Base-by-base conservation (phyloP, 2,329 filamentous ascomycete species). In the Colletotrichum phormii region DNA sequence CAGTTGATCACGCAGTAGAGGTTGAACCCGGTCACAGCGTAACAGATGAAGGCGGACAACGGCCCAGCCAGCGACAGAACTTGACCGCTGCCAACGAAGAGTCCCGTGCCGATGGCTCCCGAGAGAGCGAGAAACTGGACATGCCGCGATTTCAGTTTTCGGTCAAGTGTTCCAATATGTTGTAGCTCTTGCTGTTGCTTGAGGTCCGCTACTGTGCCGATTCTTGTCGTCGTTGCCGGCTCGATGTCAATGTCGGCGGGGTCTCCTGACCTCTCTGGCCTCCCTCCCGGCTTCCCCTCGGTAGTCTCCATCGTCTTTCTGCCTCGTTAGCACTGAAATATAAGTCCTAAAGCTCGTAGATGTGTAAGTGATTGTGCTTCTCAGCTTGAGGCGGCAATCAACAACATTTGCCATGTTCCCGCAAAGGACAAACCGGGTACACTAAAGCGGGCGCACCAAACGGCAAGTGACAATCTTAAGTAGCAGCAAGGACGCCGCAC, bases 1-100 rank as follows among this genome's bases (percentile, higher is more conserved):
- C 81, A 81, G 74, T 82, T 81, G 69, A 87, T 85, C 35, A 87
- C 85, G 63, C 83, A 86, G 76, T 82, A 87, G n/a, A 88, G 79
- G 60, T 86, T 85, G 74, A 85, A 82, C 0, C 85, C 86, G 3
- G 84, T 86, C 68, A 84, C 78, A 29, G 82, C 74, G 71, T 86
- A 86, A 8, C 81, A 83, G 5, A 86, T 77, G 63, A 85, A 81
- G 1, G 82, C 81, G 5, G 82, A 84, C 3, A 85, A 75, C 15
- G 84, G 84, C 0, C 84, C 84, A 0, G 83, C 83, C 1, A 85
- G 79, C 13, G 82, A 85, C 4, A 86, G 76, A 5, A 84, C 81
- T 71, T 84, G 84, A 4, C 84, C 84, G 64, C 81, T 85, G 33
- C 84, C 83, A 46, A 86, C 78, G 72, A 86, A 86, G 12, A 86